Evolutionary conservation across 306 rosid genomes (phyloP), one percentile per base, ranked within the genome.

Genomic region (Malus asiatica): DNA sequence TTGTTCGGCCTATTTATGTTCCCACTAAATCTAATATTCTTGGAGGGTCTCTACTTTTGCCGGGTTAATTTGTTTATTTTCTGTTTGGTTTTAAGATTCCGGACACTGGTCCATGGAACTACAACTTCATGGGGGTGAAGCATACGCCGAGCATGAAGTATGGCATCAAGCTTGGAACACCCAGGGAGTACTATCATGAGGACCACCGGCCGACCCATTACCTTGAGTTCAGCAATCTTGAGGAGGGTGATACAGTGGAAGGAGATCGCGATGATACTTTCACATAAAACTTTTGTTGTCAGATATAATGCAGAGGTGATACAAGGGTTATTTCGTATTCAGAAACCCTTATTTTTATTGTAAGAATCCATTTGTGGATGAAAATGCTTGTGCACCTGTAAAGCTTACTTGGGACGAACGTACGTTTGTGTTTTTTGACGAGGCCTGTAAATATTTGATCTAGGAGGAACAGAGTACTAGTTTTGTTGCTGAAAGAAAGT

Each of bases 91-190:
- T 32, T 3, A 70, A 95, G 98, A 73, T 88, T 76, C 98, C 99
- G 14, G 99, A 96, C 85, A 96, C 83, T 69, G 99, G 99, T 35
- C 98, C 98, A 18, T 96, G 99, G 99, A 96, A 96, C 84, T 96
- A 89, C 83, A 96, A 96, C 79, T 96, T 96, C 89, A 92, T 92
- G 97, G 99, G 97, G 38, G 98, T 92, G 80, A 96, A 96, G 74
- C 99, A 96, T 45, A 88, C 99, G 2, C 88, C 97, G 0, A 86
- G 93, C 53, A 96, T 96, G 99, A 92, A 86, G 85, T 96, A 88
- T 10, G 98, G 97, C 29, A 91, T 89, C 75, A 92, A 89, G 89
- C 96, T 96, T 14, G 99, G 98, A 57, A 87, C 93, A 1, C 97
- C 99, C 0, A 86, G 96, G 35, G 98, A 92, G 68, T 96, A 89